Conservation (phyloP, 371 early-diverging fungal genomes). For the Blyttiomyces sp. region DNA sequence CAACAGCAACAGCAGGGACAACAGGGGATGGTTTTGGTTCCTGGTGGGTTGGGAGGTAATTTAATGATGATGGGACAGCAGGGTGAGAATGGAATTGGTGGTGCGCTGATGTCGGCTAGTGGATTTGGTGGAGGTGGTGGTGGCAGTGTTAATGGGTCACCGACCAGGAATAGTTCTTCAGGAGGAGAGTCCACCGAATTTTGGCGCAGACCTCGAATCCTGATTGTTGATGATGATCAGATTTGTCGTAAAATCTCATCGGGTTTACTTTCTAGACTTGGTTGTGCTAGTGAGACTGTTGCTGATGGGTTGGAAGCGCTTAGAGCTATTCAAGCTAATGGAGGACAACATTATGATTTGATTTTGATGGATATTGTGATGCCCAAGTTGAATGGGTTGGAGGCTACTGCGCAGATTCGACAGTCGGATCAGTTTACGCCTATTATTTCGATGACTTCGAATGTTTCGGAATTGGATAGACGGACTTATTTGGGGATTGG, state of each 20-base stretch:
- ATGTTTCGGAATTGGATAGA: slow-evolving; percentile 63
- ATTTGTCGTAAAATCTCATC: slow-evolving; percentile 20
- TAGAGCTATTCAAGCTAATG: too few relatives aligned
- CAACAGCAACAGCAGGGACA: slow-evolving; percentile 1
- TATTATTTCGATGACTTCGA: slow-evolving; percentile 78
- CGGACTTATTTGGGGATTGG: slow-evolving; percentile 69
- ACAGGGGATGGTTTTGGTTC: too few relatives aligned
- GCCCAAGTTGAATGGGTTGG: slow-evolving; percentile 22
- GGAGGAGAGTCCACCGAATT: too few relatives aligned
- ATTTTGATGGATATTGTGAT: slow-evolving; percentile 25
- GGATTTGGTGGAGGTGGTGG: too few relatives aligned
- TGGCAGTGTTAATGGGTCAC: too few relatives aligned
- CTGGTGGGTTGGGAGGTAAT: too few relatives aligned
- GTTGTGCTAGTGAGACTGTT: slow-evolving; percentile 17
- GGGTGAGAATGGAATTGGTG: too few relatives aligned
- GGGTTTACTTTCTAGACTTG: slow-evolving; percentile 13
- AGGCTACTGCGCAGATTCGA: slow-evolving; percentile 48
- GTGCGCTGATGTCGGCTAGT: neutral
- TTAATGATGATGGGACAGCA: too few relatives aligned
- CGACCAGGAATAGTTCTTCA: too few relatives aligned
- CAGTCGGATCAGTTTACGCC: slow-evolving; percentile 70
- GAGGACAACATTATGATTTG: slow-evolving; percentile 13
- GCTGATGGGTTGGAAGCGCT: too few relatives aligned
- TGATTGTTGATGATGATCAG: slow-evolving; percentile 30
- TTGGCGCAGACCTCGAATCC: slow-evolving; percentile 18